These are phyloP conservation scores for Lasiosphaeria hispida DNA, from an alignment of 495 filamentous ascomycete genomes.

Conservation along the genomic window DNA sequence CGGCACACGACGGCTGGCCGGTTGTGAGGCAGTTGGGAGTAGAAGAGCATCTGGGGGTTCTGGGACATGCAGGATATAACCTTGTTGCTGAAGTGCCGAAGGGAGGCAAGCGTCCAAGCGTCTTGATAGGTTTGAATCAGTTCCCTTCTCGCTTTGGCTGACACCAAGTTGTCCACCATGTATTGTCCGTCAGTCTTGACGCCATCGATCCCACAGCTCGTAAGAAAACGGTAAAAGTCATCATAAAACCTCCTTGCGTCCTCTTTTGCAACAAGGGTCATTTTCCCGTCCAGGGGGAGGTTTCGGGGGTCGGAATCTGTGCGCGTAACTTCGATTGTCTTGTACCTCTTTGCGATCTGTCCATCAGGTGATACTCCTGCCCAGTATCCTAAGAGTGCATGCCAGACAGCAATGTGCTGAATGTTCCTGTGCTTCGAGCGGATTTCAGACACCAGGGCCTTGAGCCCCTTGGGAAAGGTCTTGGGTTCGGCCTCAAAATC, in stretches of 20 bases:
- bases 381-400: slow-evolving; percentile 95
- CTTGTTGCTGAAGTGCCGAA: slow-evolving; percentile 72
- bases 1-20: slow-evolving; percentile 68
- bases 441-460: slow-evolving; percentile 63
- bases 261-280: slow-evolving; percentile 69
- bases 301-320: slow-evolving; percentile 51
- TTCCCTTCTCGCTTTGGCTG: slow-evolving; percentile 61
- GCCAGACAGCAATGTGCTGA: slow-evolving; percentile 88
- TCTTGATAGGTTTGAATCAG: slow-evolving; percentile 77
- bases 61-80: slow-evolving; percentile 93
- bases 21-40: slow-evolving; percentile 72
- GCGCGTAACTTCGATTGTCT: slow-evolving; percentile 62
- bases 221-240: slow-evolving; percentile 86
- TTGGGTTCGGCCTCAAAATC: slow-evolving; percentile 81
- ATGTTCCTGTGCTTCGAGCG: slow-evolving; percentile 69
- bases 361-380: slow-evolving; percentile 75
- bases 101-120: slow-evolving; percentile 74
- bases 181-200: slow-evolving; percentile 94
- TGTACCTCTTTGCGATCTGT: slow-evolving; percentile 71
- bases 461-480: slow-evolving; percentile 78
- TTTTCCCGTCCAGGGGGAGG: slow-evolving; percentile 54
- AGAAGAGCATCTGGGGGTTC: slow-evolving; percentile 77
- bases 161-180: slow-evolving; percentile 71
- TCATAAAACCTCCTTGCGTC: slow-evolving; percentile 77
- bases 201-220: slow-evolving; percentile 64